Evolutionary conservation across 306 rosid genomes (phyloP).

Genomic region (Cucumis cinereus): DNA sequence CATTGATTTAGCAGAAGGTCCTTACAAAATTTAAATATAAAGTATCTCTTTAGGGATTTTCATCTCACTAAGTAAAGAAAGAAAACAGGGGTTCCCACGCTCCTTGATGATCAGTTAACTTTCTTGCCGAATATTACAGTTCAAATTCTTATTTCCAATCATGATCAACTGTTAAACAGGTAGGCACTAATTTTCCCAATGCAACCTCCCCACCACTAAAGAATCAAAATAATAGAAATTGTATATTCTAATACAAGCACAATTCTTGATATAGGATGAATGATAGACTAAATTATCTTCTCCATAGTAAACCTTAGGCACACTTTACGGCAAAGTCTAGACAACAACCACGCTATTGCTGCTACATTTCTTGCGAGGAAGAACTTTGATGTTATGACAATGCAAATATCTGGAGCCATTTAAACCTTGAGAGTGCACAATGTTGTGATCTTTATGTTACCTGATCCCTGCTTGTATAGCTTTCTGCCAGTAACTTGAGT

Average conservation of each 20-base stretch:
- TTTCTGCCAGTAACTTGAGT: slow-evolving; percentile 90
- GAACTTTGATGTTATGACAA: background rate
- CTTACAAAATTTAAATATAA: background rate
- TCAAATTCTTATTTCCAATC: background rate
- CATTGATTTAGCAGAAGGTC: background rate
- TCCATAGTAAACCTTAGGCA: background rate
- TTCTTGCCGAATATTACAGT: background rate
- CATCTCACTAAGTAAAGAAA: background rate
- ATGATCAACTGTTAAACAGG: background rate
- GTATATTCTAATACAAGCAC: background rate
- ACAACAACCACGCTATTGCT: background rate
- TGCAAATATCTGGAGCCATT: background rate
- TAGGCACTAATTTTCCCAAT: background rate
- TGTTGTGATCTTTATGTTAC: slow-evolving; percentile 20
- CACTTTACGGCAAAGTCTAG: background rate
- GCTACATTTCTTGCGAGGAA: background rate
- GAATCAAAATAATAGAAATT: background rate
- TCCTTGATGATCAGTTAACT: background rate
- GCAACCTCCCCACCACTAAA: background rate
- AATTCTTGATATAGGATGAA: background rate
- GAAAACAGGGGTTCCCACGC: background rate
- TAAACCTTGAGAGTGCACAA: slow-evolving; percentile 7
- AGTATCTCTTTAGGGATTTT: background rate
- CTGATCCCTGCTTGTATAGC: slow-evolving; percentile 98
- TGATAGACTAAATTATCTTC: background rate